A percentile compares a stretch with the other conserved stretches of the same genome.
Evolutionary conservation across 2,329 filamentous ascomycete species (phyloP).

Genomic region (Fusarium sp.): DNA sequence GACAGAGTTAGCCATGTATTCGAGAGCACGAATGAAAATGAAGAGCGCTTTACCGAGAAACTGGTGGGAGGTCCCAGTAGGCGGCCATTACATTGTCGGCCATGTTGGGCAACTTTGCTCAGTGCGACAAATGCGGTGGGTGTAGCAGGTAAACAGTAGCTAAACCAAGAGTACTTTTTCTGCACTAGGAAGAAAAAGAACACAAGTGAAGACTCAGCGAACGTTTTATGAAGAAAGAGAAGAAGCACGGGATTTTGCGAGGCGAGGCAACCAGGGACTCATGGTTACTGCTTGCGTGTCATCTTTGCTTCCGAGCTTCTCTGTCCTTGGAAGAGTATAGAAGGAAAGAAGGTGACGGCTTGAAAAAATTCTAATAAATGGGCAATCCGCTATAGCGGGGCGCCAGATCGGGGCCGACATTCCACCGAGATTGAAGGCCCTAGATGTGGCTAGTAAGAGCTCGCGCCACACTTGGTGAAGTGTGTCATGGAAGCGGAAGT

Average conservation of each 20-base stretch:
- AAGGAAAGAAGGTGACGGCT: constrained; percentile 28
- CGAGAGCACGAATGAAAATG: neutral
- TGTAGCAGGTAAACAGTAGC: constrained; percentile 33
- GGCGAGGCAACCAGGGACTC: constrained; percentile 49
- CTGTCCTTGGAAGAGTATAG: constrained; percentile 39
- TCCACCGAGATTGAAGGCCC: constrained; percentile 15
- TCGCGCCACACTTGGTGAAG: constrained; percentile 25
- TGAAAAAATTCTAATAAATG: constrained; percentile 45
- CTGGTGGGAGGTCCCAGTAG: constrained; percentile 57
- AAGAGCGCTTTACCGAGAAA: constrained; percentile 55
- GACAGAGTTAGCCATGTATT: constrained; percentile 36
- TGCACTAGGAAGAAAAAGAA: constrained; percentile 7
- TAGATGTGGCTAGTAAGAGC: constrained; percentile 20
- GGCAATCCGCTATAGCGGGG: constrained; percentile 44
- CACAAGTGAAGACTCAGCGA: constrained; percentile 10
- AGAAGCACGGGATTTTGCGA: constrained; percentile 38
- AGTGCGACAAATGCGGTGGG: constrained; percentile 25
- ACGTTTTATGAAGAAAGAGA: constrained; percentile 38
- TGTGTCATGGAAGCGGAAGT: constrained; percentile 40
- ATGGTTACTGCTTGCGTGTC: constrained; percentile 54
- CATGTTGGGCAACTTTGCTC: constrained; percentile 53
- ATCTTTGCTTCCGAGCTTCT: constrained; percentile 47
- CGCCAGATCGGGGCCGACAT: constrained; percentile 28
- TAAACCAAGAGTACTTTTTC: constrained; percentile 19
- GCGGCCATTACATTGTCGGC: constrained; percentile 49